Percentiles rank a stretch among this genome's conserved stretches.
These are phyloP conservation scores for Leishmania martiniquensis DNA, from an alignment of 208 protist species.

Conservation along the genomic window DNA sequence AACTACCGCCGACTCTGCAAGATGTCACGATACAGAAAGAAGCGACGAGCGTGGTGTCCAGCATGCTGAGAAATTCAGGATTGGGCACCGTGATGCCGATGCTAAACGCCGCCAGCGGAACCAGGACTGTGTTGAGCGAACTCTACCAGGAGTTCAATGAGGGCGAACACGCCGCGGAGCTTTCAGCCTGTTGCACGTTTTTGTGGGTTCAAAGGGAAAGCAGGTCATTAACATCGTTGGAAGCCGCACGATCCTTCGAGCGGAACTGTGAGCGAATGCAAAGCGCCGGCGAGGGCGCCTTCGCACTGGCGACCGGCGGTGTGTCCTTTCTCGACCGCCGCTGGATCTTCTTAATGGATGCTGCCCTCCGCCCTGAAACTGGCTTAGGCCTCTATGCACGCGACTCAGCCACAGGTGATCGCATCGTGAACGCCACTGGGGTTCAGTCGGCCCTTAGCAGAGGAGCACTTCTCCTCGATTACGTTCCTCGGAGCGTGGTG, in stretches of 20 bases:
- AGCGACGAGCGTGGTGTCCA: not conserved
- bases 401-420: not conserved
- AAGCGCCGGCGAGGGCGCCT: not conserved
- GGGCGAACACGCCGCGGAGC: conserved; percentile 1
- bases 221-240: not conserved
- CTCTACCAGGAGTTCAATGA: conserved; percentile 16
- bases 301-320: not conserved
- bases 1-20: not conserved
- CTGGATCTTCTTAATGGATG: not conserved
- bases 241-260: conserved; percentile 1
- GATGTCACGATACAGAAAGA: not conserved
- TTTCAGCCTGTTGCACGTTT: conserved; percentile 26
- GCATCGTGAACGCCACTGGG: conserved; percentile 4
- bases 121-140: not conserved
- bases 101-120: not conserved
- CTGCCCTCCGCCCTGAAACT: not conserved
- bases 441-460: conserved; percentile 7
- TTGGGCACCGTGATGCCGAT: conserved; percentile 9
- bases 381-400: conserved; percentile 2
- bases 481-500: conserved; percentile 21
- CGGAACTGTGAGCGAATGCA: not conserved
- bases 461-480: conserved; percentile 47
- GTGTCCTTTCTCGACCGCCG: conserved; percentile 7
- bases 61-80: not conserved
- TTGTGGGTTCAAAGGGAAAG: conserved; percentile 22